These are phyloP conservation scores for Coemansia sp. DNA, from an alignment of 192 early-diverging fungal species.

Conservation along the genomic window DNA sequence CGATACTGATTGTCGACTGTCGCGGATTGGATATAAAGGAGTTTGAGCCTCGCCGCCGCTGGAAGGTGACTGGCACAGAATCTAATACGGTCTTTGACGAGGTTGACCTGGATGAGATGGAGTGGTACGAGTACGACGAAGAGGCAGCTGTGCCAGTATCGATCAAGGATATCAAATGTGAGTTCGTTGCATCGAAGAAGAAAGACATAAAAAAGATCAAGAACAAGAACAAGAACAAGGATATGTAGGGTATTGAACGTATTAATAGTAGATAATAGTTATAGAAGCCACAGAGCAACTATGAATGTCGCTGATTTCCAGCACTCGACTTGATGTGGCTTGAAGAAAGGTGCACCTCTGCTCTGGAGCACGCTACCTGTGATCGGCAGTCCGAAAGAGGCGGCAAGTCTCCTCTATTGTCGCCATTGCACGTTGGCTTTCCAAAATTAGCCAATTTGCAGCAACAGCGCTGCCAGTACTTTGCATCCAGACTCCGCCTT, in stretches of 20 bases:
- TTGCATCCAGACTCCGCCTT: too few relatives aligned
- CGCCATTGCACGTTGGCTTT: neutral
- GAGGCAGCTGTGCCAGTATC: slow-evolving; percentile 41
- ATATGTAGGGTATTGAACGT: neutral
- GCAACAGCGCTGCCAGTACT: too few relatives aligned
- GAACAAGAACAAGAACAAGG: neutral
- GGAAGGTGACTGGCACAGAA: slow-evolving; percentile 69
- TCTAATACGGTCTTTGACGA: slow-evolving; percentile 69
- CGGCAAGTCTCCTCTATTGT: neutral
- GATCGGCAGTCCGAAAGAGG: slow-evolving; percentile 1
- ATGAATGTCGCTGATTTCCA: neutral
- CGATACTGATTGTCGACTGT: slow-evolving; percentile 73
- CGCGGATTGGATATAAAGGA: slow-evolving; percentile 81
- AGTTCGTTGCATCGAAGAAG: slow-evolving; percentile 23
- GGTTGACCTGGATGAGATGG: slow-evolving; percentile 74
- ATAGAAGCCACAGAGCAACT: neutral
- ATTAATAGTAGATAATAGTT: neutral
- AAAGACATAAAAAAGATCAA: slow-evolving; percentile 1
- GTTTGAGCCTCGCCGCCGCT: slow-evolving; percentile 66
- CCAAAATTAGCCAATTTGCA: neutral
- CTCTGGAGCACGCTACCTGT: neutral
- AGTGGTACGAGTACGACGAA: slow-evolving; percentile 94
- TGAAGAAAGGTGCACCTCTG: neutral
- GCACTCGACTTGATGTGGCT: neutral
- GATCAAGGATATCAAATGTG: slow-evolving; percentile 30